phyloP scores from a whole-genome alignment of 352 stramenopile species.

The Blastocystis sp. region DNA sequence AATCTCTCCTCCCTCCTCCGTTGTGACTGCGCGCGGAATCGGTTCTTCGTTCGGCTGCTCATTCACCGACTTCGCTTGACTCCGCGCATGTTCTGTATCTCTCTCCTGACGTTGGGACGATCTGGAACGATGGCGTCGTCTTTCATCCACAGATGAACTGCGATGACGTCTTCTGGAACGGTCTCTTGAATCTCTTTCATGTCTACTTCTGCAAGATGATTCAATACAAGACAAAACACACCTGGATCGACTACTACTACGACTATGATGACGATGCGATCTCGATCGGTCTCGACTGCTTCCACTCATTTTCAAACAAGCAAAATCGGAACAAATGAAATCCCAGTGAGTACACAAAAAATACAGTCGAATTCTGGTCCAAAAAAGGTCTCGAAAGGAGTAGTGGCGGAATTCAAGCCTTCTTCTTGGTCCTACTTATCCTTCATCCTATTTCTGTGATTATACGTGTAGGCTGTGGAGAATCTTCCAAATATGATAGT shows the following conservation, averaged over 20 bases:
- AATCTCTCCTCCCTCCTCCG: slow-evolving; percentile 58
- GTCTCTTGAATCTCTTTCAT: neutral
- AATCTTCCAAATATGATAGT: too few species aligned
- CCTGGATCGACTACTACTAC: neutral
- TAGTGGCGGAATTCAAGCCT: too few species aligned
- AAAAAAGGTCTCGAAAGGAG: too few species aligned
- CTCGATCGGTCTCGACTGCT: neutral
- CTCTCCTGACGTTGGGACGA: neutral
- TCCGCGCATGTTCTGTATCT: neutral
- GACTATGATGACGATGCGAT: slow-evolving; percentile 9
- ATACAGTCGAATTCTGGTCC: too few species aligned
- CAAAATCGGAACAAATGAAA: too few species aligned
- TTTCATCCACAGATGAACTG: neutral
- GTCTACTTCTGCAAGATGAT: neutral
- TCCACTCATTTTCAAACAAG: neutral
- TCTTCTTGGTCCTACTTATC: too few species aligned
- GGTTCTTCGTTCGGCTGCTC: neutral
- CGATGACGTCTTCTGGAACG: neutral
- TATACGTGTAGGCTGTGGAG: too few species aligned
- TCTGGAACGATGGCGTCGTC: neutral
- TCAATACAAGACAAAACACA: neutral
- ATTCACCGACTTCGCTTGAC: neutral
- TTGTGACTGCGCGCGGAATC: neutral
- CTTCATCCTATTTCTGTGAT: too few species aligned
- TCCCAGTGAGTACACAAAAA: too few species aligned